A percentile compares a stretch with the other conserved stretches of the same genome.
phyloP scores from a whole-genome alignment of 257 asterid genomes.

The Echium plantagineum region DNA sequence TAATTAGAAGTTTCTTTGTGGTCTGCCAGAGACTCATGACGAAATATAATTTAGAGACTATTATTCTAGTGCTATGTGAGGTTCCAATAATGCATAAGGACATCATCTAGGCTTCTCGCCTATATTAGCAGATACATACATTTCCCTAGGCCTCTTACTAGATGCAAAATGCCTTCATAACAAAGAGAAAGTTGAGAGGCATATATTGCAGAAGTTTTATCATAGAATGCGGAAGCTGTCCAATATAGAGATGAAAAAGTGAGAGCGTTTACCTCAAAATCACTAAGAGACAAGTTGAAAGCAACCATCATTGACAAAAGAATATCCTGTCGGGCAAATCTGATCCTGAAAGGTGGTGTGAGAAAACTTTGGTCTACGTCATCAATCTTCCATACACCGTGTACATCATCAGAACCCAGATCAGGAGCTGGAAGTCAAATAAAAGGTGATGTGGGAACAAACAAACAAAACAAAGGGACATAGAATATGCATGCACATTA shows the following conservation, averaged over 20 bases:
- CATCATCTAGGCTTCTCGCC: not conserved
- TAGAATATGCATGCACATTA: not conserved
- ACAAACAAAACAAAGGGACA: not conserved
- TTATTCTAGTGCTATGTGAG: not conserved
- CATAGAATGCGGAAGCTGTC: not conserved
- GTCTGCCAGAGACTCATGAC: too few relatives aligned
- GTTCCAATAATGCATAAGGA: not conserved
- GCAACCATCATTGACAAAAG: constrained; percentile 92
- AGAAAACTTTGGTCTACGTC: constrained; percentile 86
- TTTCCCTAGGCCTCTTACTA: not conserved
- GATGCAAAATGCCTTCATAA: not conserved
- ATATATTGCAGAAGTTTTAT: not conserved
- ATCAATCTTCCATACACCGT: constrained; percentile 93
- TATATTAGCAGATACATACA: not conserved
- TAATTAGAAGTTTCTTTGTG: too few relatives aligned
- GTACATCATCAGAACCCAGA: constrained; percentile 70
- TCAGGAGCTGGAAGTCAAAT: constrained; percentile 67
- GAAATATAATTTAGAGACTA: too few relatives aligned
- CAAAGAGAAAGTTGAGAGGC: constrained; percentile 1
- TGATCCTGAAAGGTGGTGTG: constrained; percentile 91
- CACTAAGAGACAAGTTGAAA: constrained; percentile 59
- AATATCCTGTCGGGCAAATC: constrained; percentile 94
- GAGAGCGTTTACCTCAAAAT: constrained; percentile 40
- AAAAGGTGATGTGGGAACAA: constrained; percentile 3
- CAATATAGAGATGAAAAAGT: constrained; percentile 1